These are phyloP conservation scores for Groenewaldozyma tartarivorans DNA, from an alignment of 805 yeast species.

Conservation along the genomic window DNA sequence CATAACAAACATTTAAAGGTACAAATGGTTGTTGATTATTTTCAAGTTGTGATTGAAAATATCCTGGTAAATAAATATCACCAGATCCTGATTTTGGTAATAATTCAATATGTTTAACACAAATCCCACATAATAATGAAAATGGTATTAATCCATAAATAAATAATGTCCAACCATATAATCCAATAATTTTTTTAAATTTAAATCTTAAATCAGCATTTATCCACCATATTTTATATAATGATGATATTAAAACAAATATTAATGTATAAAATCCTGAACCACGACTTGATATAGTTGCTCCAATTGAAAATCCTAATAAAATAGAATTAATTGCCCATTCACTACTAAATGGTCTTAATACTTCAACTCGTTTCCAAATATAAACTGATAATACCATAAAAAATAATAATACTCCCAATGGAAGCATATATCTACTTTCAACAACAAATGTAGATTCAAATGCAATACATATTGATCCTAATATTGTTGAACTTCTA, in stretches of 20 bases:
- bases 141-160: slow-evolving; percentile 39
- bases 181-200: slow-evolving; percentile 25
- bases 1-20: slow-evolving; percentile 50
- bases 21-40: slow-evolving; percentile 23
- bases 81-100: slow-evolving; percentile 35
- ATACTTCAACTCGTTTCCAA: slow-evolving; percentile 32
- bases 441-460: slow-evolving; percentile 46
- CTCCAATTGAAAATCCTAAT: slow-evolving; percentile 35
- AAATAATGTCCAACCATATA: slow-evolving; percentile 21
- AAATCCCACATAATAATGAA: slow-evolving; percentile 37
- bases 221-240: slow-evolving; percentile 42
- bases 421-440: slow-evolving; percentile 32
- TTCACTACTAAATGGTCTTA: slow-evolving; percentile 27
- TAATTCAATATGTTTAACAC: slow-evolving; percentile 37
- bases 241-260: slow-evolving; percentile 38
- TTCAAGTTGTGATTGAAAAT: slow-evolving; percentile 42
- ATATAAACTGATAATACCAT: slow-evolving; percentile 30
- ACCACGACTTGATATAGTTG: slow-evolving; percentile 41
- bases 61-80: slow-evolving; percentile 42
- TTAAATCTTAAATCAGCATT: slow-evolving; percentile 47
- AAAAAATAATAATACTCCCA: slow-evolving; percentile 23
- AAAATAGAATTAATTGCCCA: slow-evolving; percentile 38
- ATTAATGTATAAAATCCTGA: slow-evolving; percentile 43
- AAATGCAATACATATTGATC: slow-evolving; percentile 34
- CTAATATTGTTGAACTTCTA: slow-evolving; percentile 33